Conservation (phyloP, 768 basidiomycete species). For the Russula earlei region DNA sequence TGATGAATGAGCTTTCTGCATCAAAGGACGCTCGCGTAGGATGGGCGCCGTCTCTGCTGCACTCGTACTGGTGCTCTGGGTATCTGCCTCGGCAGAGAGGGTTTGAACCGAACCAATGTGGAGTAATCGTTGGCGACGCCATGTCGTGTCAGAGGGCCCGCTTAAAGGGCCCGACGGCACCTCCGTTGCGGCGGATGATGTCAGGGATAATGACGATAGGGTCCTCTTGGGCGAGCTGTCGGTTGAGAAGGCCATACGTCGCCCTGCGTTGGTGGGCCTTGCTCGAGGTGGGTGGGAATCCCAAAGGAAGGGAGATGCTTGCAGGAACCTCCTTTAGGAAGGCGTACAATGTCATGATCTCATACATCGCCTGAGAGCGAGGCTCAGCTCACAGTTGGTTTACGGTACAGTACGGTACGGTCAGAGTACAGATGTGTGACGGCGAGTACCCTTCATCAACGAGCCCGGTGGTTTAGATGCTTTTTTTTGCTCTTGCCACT, state of each 20-base stretch:
- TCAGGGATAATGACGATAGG: neutral
- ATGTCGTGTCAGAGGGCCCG: conserved; percentile 47
- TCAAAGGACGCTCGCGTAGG: conserved; percentile 20
- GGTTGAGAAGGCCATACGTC: neutral
- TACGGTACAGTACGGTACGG: too few relatives aligned
- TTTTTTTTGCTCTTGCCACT: neutral
- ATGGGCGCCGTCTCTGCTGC: conserved; percentile 32
- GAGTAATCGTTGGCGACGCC: conserved; percentile 53
- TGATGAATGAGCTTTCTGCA: conserved; percentile 24
- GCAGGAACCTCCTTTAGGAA: conserved; percentile 1
- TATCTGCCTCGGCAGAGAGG: conserved; percentile 4
- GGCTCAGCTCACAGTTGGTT: neutral
- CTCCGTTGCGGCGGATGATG: neutral
- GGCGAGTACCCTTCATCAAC: too few relatives aligned
- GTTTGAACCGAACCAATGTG: conserved; percentile 34
- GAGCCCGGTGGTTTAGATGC: neutral
- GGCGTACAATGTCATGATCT: neutral
- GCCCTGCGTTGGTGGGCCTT: neutral
- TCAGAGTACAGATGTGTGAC: too few relatives aligned
- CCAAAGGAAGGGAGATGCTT: too few relatives aligned
- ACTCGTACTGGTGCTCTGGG: too few relatives aligned
- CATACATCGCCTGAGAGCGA: neutral
- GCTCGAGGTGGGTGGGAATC: too few relatives aligned
- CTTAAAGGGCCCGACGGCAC: conserved; percentile 31
- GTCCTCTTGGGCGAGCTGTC: neutral